Percentiles rank a stretch among this genome's conserved stretches.
These are phyloP conservation scores for Penicillium diatomitis DNA, from an alignment of 495 filamentous ascomycete genomes.

Conservation along the genomic window DNA sequence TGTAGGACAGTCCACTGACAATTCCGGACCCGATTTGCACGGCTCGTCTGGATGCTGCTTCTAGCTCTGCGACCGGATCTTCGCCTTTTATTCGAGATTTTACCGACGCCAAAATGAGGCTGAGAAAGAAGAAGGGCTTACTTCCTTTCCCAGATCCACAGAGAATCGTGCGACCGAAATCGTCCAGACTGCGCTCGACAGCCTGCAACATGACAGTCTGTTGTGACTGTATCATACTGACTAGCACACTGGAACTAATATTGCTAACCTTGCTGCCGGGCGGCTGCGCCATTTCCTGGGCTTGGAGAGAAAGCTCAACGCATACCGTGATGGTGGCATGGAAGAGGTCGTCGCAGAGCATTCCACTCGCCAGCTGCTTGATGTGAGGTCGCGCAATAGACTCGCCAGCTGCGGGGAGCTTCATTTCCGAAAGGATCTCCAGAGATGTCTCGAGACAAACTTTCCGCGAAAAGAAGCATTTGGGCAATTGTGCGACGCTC, in stretches of 20 bases:
- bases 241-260: conserved; percentile 19
- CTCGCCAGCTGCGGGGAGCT: conserved; percentile 16
- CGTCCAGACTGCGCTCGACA: conserved; percentile 24
- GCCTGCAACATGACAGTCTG: conserved; percentile 28
- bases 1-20: conserved; percentile 18
- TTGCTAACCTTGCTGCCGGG: conserved; percentile 7
- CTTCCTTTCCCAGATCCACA: conserved; percentile 20
- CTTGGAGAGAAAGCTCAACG: conserved; percentile 28
- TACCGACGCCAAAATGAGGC: conserved; percentile 24
- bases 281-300: conserved; percentile 18
- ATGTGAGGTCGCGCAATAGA: conserved; percentile 18
- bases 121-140: conserved; percentile 30
- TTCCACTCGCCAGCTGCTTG: conserved; percentile 25
- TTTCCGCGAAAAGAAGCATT: conserved; percentile 50
- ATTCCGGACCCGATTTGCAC: conserved; percentile 19
- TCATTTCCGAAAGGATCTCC: conserved; percentile 39
- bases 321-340: conserved; percentile 31
- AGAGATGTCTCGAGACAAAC: conserved; percentile 42
- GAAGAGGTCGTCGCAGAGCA: conserved; percentile 33
- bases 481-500: conserved; percentile 37
- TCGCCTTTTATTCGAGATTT: conserved; percentile 31
- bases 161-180: conserved; percentile 23
- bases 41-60: conserved; percentile 14
- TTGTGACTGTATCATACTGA: conserved; percentile 30
- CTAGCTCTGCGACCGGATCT: conserved; percentile 20